Conservation (phyloP, 1,284 basidiomycete species). For the Puccinia sorghi region DNA sequence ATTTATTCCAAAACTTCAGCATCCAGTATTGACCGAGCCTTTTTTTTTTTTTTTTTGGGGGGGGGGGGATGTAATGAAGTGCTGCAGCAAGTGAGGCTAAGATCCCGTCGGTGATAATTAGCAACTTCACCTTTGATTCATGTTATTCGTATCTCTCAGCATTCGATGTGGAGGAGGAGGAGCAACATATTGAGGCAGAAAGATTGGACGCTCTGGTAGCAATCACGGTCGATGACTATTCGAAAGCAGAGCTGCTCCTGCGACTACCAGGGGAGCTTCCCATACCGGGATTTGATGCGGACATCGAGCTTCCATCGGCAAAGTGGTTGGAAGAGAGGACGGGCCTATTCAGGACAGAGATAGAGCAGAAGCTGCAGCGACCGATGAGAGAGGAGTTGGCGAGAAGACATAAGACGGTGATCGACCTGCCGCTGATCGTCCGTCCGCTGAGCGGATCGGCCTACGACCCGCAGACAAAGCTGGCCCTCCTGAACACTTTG, state of each 20-base stretch:
- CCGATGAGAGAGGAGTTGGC: not conserved
- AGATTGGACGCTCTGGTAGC: slow-evolving; percentile 66
- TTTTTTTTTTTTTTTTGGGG: not conserved
- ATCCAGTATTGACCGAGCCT: not conserved
- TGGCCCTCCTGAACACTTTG: slow-evolving; percentile 64
- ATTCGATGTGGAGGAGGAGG: slow-evolving; percentile 54
- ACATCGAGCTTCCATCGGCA: slow-evolving; percentile 64
- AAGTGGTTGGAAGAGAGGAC: slow-evolving; percentile 66
- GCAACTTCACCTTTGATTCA: slow-evolving; percentile 78
- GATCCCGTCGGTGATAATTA: slow-evolving; percentile 70
- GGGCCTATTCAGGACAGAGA: slow-evolving; percentile 62
- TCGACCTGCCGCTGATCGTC: slow-evolving; percentile 68
- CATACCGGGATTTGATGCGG: slow-evolving; percentile 67
- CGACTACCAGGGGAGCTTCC: slow-evolving; percentile 72
- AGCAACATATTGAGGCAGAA: slow-evolving; percentile 62
- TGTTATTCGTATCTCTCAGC: slow-evolving; percentile 74
- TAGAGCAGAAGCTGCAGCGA: slow-evolving; percentile 55
- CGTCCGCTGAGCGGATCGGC: slow-evolving; percentile 62
- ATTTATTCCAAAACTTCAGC: not conserved
- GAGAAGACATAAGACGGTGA: slow-evolving; percentile 54
- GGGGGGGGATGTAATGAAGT: slow-evolving; percentile 62
- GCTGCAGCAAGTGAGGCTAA: slow-evolving; percentile 68
- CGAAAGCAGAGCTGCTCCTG: slow-evolving; percentile 69
- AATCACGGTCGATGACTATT: slow-evolving; percentile 68
- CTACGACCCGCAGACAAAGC: slow-evolving; percentile 61